Base-by-base conservation (phyloP, 768 basidiomycete species). In the Kwoniella dejecticola region DNA sequence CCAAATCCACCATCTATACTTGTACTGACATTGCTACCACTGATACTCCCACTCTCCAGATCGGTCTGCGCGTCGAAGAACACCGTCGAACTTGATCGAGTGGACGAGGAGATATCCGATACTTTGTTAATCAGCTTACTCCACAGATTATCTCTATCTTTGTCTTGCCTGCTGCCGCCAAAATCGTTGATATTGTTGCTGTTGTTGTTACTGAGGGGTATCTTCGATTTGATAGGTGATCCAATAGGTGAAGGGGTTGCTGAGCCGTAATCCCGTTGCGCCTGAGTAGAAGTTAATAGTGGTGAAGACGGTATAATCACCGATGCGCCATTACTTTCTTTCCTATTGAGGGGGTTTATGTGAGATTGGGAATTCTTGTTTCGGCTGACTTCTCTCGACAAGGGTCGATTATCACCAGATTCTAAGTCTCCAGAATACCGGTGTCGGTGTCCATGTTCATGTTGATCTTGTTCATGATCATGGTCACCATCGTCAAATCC, bases 211-310 rank as follows among this genome's bases (percentile, higher is more conserved):
- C n/a, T n/a, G n/a, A n/a, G n/a, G n/a, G n/a, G 10, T 21, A 44
- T 33, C 23, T 21, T 42, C 5, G 41, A 15, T 36, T 53, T 60
- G 4, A 44, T 29, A 1, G 60, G 60, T 19, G 41, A 45, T 12
- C 60, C 60, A 13, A 54, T 50, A 1, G 60, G 60, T 31, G 52
- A 54, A n/a, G 60, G 60, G 12, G 44, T 54, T 26, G 60, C 54
- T 31, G 48, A 52, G 19, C 60, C 60, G 40, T 62, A 62, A 57
- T 38, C 46, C 27, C 44, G 44, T 27, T 4, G 26, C 11, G 8
- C 17, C 1, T n/a, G 42, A 23, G 23, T 33, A 6, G 60, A 53
- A 19, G 60, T 47, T n/a, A 62, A 31, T n/a, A 62, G 24, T 17
- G 60, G 60, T 26, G 60, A 62, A 49, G 52, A 54, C 7, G 60